phyloP scores from a whole-genome alignment of 345 rosid genomes.

The Populus nigra region DNA sequence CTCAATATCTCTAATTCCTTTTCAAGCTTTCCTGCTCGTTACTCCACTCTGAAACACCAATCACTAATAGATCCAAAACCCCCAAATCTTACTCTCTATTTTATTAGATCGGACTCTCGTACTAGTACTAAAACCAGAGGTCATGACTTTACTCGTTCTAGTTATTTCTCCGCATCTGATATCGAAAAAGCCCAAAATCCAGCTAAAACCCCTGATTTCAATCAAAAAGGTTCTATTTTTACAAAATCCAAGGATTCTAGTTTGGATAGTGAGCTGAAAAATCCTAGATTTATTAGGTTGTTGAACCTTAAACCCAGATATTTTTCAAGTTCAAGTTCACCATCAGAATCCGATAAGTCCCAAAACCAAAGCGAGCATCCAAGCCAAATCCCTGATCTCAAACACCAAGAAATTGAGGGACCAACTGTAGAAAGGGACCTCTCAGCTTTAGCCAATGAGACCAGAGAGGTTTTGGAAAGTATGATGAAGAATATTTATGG shows the following conservation, averaged over 20 bases:
- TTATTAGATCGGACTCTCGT: background rate
- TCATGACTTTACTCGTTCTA: background rate
- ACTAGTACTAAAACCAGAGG: background rate
- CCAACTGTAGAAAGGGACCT: conserved; percentile 86
- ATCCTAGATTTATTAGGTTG: background rate
- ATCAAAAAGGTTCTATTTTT: background rate
- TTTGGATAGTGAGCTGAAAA: conserved; percentile 11
- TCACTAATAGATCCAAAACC: background rate
- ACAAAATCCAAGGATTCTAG: conserved; percentile 11
- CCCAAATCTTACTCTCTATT: background rate
- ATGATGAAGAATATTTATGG: conserved; percentile 75
- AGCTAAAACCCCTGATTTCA: background rate
- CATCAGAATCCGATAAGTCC: conserved; percentile 26
- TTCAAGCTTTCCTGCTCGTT: background rate
- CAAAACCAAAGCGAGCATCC: conserved; percentile 26
- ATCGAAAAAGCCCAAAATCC: background rate
- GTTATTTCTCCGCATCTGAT: background rate
- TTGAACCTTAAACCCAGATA: conserved; percentile 30
- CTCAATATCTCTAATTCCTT: background rate
- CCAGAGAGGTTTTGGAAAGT: conserved; percentile 58
- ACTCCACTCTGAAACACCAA: background rate
- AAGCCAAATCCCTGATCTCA: conserved; percentile 56
- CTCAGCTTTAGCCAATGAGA: conserved; percentile 75
- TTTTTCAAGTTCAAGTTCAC: conserved; percentile 41
- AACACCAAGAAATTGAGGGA: conserved; percentile 94